Conservation (phyloP, 352 stramenopile species). For the Pythium sp. region DNA sequence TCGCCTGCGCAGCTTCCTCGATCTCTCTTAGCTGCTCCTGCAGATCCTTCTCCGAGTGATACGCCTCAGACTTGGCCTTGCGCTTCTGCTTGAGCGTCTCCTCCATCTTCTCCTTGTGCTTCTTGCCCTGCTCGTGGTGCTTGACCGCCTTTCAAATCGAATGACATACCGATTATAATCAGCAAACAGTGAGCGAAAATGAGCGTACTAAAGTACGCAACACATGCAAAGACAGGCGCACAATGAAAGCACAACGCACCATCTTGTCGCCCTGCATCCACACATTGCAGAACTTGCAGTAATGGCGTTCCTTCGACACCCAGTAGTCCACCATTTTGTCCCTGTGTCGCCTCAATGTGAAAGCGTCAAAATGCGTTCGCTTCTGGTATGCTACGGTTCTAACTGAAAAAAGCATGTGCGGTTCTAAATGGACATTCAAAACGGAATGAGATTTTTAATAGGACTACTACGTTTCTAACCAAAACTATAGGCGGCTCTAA, state of each 20-base stretch:
- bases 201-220: background rate
- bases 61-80: slow-evolving; percentile 61
- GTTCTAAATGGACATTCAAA: no score
- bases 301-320: slow-evolving; percentile 68
- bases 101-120: slow-evolving; percentile 76
- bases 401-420: no score
- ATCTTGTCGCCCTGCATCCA: slow-evolving; percentile 83
- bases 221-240: background rate
- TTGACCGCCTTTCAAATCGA: slow-evolving; percentile 55
- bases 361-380: no score
- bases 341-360: background rate
- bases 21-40: slow-evolving; percentile 71
- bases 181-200: background rate
- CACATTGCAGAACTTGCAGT: slow-evolving; percentile 88
- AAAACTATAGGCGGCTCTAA: background rate
- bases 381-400: no score
- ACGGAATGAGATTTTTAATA: no score
- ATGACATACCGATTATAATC: background rate
- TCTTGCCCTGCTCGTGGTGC: slow-evolving; percentile 74
- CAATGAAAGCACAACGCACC: slow-evolving; percentile 24
- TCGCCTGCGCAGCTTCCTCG: slow-evolving; percentile 32
- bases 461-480: no score
- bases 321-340: slow-evolving; percentile 61
- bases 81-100: slow-evolving; percentile 70
- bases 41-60: slow-evolving; percentile 51